phyloP scores from a whole-genome alignment of 176 grass and related monocot genomes.

The Panicum miliaceum region DNA sequence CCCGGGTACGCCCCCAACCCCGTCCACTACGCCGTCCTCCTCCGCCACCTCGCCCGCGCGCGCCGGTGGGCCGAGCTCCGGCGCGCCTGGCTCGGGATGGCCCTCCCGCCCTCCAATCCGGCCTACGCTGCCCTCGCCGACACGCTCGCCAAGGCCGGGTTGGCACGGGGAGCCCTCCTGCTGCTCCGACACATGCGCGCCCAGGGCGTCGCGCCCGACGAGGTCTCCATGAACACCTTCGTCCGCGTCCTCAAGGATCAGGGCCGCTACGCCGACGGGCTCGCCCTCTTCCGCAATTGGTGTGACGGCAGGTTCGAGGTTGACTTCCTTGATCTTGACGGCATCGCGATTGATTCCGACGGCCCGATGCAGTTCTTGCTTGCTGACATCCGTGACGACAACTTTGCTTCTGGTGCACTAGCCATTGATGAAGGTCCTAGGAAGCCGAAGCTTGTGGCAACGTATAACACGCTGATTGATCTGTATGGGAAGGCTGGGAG shows the following conservation, averaged over 20 bases:
- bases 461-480: conserved; percentile 72
- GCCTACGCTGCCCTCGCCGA: conserved; percentile 71
- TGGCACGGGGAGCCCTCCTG: conserved; percentile 54
- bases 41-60: conserved; percentile 65
- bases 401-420: conserved; percentile 11
- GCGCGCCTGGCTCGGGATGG: conserved; percentile 53
- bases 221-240: conserved; percentile 74
- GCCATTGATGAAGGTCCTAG: conserved; percentile 15
- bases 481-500: conserved; percentile 68
- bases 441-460: conserved; percentile 57
- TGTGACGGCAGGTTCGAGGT: conserved; percentile 60
- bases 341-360: conserved; percentile 29
- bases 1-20: conserved; percentile 56
- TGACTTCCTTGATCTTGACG: conserved; percentile 58
- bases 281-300: conserved; percentile 60
- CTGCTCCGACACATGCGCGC: conserved; percentile 68
- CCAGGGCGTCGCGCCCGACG: conserved; percentile 52
- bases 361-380: conserved; percentile 60
- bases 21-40: conserved; percentile 62
- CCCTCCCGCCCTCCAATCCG: conserved; percentile 53
- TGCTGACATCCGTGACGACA: conserved; percentile 34
- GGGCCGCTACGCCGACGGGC: conserved; percentile 44
- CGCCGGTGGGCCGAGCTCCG: conserved; percentile 61
- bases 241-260: conserved; percentile 68
- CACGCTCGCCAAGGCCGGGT: conserved; percentile 66